Percentiles rank a stretch among this genome's conserved stretches.
These are phyloP conservation scores for Blastocladiella britannica DNA, from an alignment of 192 early-diverging fungal species.

Conservation along the genomic window DNA sequence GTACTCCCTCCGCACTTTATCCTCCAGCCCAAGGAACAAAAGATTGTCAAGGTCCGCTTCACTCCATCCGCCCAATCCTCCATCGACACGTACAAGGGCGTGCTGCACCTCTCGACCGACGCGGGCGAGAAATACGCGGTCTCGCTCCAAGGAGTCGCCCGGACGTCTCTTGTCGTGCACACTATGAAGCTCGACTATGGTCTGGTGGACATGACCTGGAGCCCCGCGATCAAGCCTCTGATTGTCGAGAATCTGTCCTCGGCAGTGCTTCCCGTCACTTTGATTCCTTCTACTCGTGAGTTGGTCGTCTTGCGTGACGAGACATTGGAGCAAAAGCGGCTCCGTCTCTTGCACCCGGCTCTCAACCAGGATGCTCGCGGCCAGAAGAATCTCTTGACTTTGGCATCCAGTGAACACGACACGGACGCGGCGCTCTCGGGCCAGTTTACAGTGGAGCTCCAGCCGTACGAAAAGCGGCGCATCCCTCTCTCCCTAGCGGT, in stretches of 20 bases:
- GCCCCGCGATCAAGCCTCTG: constrained; percentile 10
- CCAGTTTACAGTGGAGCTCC: constrained; percentile 12
- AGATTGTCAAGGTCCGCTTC: constrained; percentile 17
- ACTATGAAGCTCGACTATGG: constrained; percentile 30
- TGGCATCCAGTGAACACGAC: too few relatives aligned
- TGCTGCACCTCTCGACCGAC: constrained; percentile 16
- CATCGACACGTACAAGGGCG: constrained; percentile 8
- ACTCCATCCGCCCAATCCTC: constrained; percentile 3
- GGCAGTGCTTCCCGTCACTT: constrained; percentile 11
- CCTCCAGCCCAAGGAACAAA: constrained; percentile 20
- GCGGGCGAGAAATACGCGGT: constrained; percentile 17
- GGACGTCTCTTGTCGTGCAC: constrained; percentile 13
- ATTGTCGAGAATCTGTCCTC: constrained; percentile 11
- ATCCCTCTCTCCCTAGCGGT: constrained; percentile 17
- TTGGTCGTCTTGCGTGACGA: constrained; percentile 17
- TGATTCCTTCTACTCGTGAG: constrained; percentile 16
- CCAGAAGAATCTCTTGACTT: too few relatives aligned
- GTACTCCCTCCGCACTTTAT: constrained; percentile 12
- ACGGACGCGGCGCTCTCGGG: too few relatives aligned
- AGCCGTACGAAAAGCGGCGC: constrained; percentile 13
- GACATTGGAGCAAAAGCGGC: too few relatives aligned
- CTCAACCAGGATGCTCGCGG: too few relatives aligned
- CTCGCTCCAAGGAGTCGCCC: constrained; percentile 9
- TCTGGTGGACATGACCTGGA: constrained; percentile 27
- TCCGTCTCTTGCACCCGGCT: too few relatives aligned